Base-by-base conservation (phyloP, 768 basidiomycete genomes). In the Hypholoma fasciculare region DNA sequence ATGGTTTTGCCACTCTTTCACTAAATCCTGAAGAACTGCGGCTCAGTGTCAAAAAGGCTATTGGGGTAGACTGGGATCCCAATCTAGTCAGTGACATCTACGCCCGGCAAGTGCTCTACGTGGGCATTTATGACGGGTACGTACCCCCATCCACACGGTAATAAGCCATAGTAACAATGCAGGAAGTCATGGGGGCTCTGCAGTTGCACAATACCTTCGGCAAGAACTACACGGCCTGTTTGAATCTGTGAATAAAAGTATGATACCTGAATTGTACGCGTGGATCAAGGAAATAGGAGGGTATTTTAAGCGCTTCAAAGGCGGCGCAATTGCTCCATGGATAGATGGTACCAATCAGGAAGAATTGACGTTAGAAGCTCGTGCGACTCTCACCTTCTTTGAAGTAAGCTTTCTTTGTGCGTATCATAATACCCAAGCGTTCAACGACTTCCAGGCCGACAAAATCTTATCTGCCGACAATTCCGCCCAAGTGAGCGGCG, bases 101-200 rank as follows among this genome's bases (percentile, higher is more conserved):
- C 19, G 80, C 90, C 1, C 75, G 84, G 27, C 93, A 97, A 71
- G 90, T 87, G 7, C 80, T 93, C 5, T 94, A 92, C 64, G 84
- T 94, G 38, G 95, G 94, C 30, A 88, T 97, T 56, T 97, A 94
- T 69, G 95, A 97, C 58, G 95, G 95, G 92, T 92, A 65, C 56
- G 81, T 70, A 52, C 20, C 5, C 20, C 65, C 17, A 56, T 30
- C 36, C n/a, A 44, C 17, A 51, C 30, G 57, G 27, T 46, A 14
- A 49, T 42, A 38, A 26, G 17, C 20, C 17, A 30, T 26, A 42
- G 36, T n/a, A 12, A 19, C 48, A 65, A 58, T 57, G 61, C 48
- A 40, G 44, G 14, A 34, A 94, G 92, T 7, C 95, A 97, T 67
- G 95, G 95, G 7, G 95, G 95, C 8, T 88, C 88, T n/a, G 88